Percentiles rank a stretch among this genome's conserved stretches.
Conservation (phyloP, 2,329 filamentous ascomycete species). For the Lojkania enalia region DNA sequence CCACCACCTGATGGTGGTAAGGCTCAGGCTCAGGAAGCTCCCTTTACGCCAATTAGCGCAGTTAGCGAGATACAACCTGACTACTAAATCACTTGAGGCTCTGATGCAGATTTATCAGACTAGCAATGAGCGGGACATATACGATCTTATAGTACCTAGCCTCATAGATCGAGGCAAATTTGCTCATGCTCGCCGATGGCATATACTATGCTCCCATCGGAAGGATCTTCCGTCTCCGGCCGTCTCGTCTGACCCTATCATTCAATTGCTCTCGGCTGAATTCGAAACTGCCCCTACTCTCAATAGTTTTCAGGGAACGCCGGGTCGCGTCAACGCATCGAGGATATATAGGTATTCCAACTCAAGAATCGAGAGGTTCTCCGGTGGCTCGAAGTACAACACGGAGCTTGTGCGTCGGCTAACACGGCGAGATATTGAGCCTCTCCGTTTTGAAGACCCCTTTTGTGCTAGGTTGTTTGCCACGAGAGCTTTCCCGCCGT, state of each 20-base stretch:
- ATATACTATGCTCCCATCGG: slow-evolving; percentile 42
- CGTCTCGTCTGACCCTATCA: slow-evolving; percentile 32
- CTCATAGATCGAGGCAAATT: slow-evolving; percentile 34
- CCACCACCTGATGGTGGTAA: slow-evolving; percentile 31
- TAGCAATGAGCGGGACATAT: slow-evolving; percentile 44
- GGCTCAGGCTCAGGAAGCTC: slow-evolving; percentile 27
- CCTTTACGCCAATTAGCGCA: slow-evolving; percentile 28
- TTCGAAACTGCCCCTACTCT: slow-evolving; percentile 3
- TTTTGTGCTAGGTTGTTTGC: slow-evolving; percentile 84
- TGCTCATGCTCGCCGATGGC: slow-evolving; percentile 43
- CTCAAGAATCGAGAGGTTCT: background rate
- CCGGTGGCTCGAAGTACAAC: slow-evolving; percentile 22
- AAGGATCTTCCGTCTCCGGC: slow-evolving; percentile 44
- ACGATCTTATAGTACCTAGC: slow-evolving; percentile 46
- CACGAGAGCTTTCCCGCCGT: slow-evolving; percentile 70
- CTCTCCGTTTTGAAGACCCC: slow-evolving; percentile 59
- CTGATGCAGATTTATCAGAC: slow-evolving; percentile 45
- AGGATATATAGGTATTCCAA: too few species aligned
- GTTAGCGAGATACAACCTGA: too few species aligned
- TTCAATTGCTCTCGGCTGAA: slow-evolving; percentile 33
- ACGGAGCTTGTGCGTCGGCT: slow-evolving; percentile 39
- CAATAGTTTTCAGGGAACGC: too few species aligned
- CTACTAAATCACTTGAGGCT: slow-evolving; percentile 23
- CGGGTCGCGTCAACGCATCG: too few species aligned
- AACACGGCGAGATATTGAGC: slow-evolving; percentile 48